Base-by-base conservation (phyloP, 2,329 filamentous ascomycete genomes). In the Leptosphaerulina australis region DNA sequence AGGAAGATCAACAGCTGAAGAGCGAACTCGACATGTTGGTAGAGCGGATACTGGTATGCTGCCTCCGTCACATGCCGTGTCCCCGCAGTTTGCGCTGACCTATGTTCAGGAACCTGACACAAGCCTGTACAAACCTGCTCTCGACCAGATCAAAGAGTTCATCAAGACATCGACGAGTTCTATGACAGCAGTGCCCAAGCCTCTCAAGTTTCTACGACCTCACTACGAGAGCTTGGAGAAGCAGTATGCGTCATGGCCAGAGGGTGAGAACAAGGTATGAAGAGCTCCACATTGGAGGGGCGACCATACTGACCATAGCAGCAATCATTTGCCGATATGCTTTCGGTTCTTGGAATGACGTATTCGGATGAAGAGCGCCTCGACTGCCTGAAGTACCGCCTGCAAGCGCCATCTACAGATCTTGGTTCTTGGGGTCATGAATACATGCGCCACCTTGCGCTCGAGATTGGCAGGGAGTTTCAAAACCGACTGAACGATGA, bases 131-230 rank as follows among this genome's bases (percentile, higher is more conserved):
- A 93, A 92, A 74, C 85, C 92, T 52, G 89, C 94, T 45, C 81
- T 99, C 62, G 92, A 97, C 76, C 88, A 91, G 62, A 97, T 99
- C 85, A 97, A 97, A 81, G 91, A 87, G 68, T 95, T 91, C 71
- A 99, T 99, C 81, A 97, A 97, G 81, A 99, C 94, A 47, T 96
- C 94, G 53, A 99, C 94, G 61, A 97, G 92, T 52, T 99, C 95
- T 35, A 99, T 99, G 94, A 99, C 94, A 38, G 94, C 94, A 53
- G 94, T 99, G 56, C 94, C 95, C 18, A 99, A 99, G 78, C 94
- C 94, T 25, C 83, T 99, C 67, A 99, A 99, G 77, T 99, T 99
- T 75, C 84, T 99, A 58, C 86, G 94, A 79, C 94, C 93, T 62
- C 93, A 99, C 76, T 99, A 97, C 78, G 89, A 95, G 76, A 86